phyloP scores from a whole-genome alignment of 495 filamentous ascomycete genomes.

The Geoglossum glabrum region DNA sequence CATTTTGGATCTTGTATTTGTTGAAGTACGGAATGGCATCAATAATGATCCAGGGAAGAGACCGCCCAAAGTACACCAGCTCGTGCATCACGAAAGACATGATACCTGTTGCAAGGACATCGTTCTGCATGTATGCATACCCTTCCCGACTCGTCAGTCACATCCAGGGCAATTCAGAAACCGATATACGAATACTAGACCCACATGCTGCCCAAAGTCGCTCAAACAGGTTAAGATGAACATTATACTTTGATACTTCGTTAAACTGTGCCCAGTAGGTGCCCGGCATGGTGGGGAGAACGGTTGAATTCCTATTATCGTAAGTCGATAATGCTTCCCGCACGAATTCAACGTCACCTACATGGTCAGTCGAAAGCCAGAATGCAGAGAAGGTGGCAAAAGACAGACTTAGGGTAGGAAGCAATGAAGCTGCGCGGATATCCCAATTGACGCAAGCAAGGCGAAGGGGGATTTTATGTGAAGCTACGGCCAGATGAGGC shows the following conservation, averaged over 20 bases:
- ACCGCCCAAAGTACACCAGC: conserved; percentile 79
- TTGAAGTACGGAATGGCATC: conserved; percentile 72
- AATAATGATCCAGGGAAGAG: conserved; percentile 84
- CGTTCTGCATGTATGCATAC: conserved; percentile 98
- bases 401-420: background rate
- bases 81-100: conserved; percentile 96
- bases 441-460: background rate
- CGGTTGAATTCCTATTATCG: conserved; percentile 34
- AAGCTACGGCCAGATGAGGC: too few relatives aligned
- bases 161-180: background rate
- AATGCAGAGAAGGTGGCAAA: background rate
- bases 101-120: conserved; percentile 85
- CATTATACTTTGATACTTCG: conserved; percentile 69
- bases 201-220: conserved; percentile 67
- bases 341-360: background rate
- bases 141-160: background rate
- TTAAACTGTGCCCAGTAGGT: conserved; percentile 70
- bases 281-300: conserved; percentile 29
- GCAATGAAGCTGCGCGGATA: too few relatives aligned
- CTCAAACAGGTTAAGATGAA: conserved; percentile 69
- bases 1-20: conserved; percentile 83
- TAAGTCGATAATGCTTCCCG: background rate
- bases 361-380: background rate
- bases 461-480: background rate
- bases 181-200: background rate